Conservation (phyloP, 768 basidiomycete genomes). For the Lactarius pseudohatsudake region DNA sequence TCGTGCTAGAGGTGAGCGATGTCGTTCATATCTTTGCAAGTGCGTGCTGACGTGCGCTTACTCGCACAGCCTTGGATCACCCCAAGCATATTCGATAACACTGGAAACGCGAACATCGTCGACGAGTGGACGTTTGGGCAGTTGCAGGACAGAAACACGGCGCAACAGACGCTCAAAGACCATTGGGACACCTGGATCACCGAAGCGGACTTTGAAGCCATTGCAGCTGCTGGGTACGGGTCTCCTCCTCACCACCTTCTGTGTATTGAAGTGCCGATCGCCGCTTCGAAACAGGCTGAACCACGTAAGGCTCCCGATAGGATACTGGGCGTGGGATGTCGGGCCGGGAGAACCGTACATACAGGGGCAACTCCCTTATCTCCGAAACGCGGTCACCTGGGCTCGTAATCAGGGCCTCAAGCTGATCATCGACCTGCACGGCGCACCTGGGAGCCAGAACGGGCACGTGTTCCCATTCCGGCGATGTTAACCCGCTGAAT, state of each 20-base stretch:
- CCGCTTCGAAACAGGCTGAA: slow-evolving; percentile 52
- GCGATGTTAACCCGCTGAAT: slow-evolving; percentile 2
- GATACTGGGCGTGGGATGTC: slow-evolving; percentile 89
- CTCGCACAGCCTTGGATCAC: slow-evolving; percentile 69
- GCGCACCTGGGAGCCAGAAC: slow-evolving; percentile 83
- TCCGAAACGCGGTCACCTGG: slow-evolving; percentile 67
- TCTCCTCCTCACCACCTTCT: neutral
- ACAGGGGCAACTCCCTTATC: slow-evolving; percentile 72
- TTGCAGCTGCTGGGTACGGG: slow-evolving; percentile 70
- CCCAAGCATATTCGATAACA: slow-evolving; percentile 70
- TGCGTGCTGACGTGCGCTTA: neutral
- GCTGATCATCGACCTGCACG: slow-evolving; percentile 69
- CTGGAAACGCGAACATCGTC: slow-evolving; percentile 55
- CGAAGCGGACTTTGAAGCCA: slow-evolving; percentile 72
- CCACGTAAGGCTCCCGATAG: slow-evolving; percentile 82
- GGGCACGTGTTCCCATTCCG: slow-evolving; percentile 47
- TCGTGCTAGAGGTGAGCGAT: slow-evolving; percentile 47
- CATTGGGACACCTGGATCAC: slow-evolving; percentile 89
- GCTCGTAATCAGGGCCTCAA: slow-evolving; percentile 71
- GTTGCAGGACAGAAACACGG: slow-evolving; percentile 52
- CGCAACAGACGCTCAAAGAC: slow-evolving; percentile 49
- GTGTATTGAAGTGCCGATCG: slow-evolving; percentile 4
- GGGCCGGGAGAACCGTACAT: slow-evolving; percentile 78
- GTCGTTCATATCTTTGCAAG: slow-evolving; percentile 5
- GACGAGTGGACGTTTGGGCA: slow-evolving; percentile 82